Evolutionary conservation across 306 rosid species (phyloP), one percentile per base, ranked within the genome.

Genomic region (Castanea sativa): DNA sequence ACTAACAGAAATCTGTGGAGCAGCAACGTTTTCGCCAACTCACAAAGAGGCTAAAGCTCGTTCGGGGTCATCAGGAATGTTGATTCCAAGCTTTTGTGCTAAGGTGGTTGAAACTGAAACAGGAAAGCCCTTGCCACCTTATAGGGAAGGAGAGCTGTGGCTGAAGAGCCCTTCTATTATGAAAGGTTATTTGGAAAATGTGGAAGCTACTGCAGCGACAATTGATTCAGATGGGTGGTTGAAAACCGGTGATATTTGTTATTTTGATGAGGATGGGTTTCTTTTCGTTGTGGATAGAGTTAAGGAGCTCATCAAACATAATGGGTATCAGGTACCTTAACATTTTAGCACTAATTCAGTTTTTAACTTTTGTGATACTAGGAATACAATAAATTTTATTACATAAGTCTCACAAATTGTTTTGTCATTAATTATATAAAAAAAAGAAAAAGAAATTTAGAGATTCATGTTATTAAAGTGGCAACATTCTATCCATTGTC

Each of bases 271-370:
- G 51, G 85, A 90, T 76, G 99, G 97, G 69, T 86, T 83, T 64
- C 79, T 94, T 55, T 83, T 80, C 80, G 79, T 93, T 27, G 92
- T 90, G 52, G 98, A 90, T 74, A 63, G 97, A 71, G 85, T 93
- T 33, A 93, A 93, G 83, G 98, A 93, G 87, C 97, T 93, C 69
- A 93, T 93, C 83, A 93, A 93, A 85, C 92, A 92, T 74, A 91
- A 92, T 2, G 99, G 99, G 0, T 94, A 87, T 68, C 99, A 94
- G 94, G 98, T 93, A 85, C 59, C 4, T 73, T 67, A 18, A 14
- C 75, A 25, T 60, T 60, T 60, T 60, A 21, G 67, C 33, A 25
- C 19, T 49, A 49, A 49, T 49, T 49, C 53, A 49, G 53, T 49
- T 49, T 49, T 49, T 49, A 12, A 49, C 16, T 12, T 41, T 8